Percentiles rank a stretch among this genome's conserved stretches.
Conservation (phyloP, 768 basidiomycete species). For the Auricularia auricula-judae region DNA sequence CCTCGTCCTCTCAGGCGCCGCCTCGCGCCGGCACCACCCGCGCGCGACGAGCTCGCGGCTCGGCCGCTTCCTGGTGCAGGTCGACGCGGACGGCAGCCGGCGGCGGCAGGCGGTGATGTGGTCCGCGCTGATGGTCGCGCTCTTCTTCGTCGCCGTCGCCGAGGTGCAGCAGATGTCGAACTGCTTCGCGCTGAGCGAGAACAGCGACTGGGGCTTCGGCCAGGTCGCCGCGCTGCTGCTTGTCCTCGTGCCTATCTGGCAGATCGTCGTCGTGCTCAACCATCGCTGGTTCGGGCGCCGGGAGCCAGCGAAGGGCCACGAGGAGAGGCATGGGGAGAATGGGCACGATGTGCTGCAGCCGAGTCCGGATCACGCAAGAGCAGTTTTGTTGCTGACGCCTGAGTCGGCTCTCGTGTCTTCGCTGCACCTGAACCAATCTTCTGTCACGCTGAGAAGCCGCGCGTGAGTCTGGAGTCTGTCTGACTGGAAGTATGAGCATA, state of each 20-base stretch:
- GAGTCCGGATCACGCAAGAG: no score
- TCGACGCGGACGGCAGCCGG: not conserved
- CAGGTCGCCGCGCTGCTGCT: conserved; percentile 1
- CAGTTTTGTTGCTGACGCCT: no score
- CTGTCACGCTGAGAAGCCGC: no score
- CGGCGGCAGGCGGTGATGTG: not conserved
- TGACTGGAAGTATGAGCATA: no score
- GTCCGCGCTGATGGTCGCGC: not conserved
- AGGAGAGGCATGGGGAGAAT: no score
- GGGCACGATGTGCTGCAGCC: no score
- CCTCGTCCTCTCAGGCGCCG: conserved; percentile 7
- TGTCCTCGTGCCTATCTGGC: not conserved
- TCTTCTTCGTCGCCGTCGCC: not conserved
- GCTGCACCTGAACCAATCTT: no score
- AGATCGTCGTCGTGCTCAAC: not conserved
- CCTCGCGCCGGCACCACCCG: not conserved
- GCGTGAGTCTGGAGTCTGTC: no score
- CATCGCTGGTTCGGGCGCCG: not conserved
- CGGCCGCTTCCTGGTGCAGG: not conserved
- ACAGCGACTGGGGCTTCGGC: not conserved
- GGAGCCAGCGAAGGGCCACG: no score
- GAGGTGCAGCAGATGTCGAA: not conserved
- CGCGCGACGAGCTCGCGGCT: not conserved
- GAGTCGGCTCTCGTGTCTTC: no score
- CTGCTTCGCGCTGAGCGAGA: not conserved